These are phyloP conservation scores for Davidsoniella eucalypti DNA, from an alignment of 2,329 filamentous ascomycete species.

Conservation along the genomic window DNA sequence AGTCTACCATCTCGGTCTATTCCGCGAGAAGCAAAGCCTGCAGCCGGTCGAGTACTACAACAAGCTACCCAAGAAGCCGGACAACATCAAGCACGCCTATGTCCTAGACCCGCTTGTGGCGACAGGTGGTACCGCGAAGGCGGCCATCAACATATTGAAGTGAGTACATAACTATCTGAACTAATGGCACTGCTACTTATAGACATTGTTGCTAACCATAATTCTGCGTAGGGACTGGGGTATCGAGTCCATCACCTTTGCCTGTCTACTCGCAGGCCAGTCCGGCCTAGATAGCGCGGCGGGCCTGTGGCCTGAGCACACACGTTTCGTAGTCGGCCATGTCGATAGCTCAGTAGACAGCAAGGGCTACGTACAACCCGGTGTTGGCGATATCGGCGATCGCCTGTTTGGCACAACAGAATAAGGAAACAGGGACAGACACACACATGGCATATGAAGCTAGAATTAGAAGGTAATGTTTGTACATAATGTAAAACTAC, in stretches of 20 bases:
- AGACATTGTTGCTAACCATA: not conserved
- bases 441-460: not conserved
- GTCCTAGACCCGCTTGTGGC: constrained; percentile 87
- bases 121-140: constrained; percentile 76
- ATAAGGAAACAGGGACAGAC: not conserved
- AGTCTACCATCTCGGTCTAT: constrained; percentile 87
- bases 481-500: constrained; percentile 10
- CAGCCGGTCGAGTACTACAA: constrained; percentile 96
- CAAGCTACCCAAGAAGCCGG: constrained; percentile 64
- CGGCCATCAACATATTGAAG: constrained; percentile 70
- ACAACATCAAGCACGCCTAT: constrained; percentile 45
- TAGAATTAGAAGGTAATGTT: not conserved
- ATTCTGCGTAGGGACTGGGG: constrained; percentile 53
- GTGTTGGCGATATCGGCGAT: constrained; percentile 81
- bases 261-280: constrained; percentile 57
- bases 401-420: constrained; percentile 43
- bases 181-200: not conserved
- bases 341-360: constrained; percentile 58
- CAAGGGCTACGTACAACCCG: constrained; percentile 81
- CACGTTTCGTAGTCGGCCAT: constrained; percentile 68
- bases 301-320: constrained; percentile 58
- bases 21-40: constrained; percentile 74
- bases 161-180: constrained; percentile 15
- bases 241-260: constrained; percentile 60
- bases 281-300: constrained; percentile 58